These are phyloP conservation scores for Coffea canephora DNA, from an alignment of 257 asterid species.

Conservation along the genomic window DNA sequence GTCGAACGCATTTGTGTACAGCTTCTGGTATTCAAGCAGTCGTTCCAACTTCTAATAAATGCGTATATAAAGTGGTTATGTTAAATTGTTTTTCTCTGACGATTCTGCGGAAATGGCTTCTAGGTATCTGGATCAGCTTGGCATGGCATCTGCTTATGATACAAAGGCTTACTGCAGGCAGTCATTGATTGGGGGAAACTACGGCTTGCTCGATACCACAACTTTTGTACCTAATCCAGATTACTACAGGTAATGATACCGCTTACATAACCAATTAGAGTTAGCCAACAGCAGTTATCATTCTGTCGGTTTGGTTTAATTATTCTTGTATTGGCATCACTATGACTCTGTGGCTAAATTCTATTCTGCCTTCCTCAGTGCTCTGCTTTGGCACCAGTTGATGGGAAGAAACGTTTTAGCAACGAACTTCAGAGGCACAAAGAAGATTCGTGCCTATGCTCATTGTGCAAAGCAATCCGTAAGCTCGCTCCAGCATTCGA, in stretches of 20 bases:
- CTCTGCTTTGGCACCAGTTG: constrained; percentile 86
- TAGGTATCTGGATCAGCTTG: constrained; percentile 89
- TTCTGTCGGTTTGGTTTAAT: background rate
- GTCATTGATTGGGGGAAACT: constrained; percentile 78
- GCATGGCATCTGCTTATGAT: constrained; percentile 55
- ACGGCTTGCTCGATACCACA: constrained; percentile 73
- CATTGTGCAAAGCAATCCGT: constrained; percentile 79
- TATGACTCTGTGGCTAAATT: background rate
- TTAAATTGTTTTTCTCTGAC: background rate
- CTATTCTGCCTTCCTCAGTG: constrained; percentile 35
- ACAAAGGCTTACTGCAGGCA: constrained; percentile 82
- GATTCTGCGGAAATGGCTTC: constrained; percentile 3
- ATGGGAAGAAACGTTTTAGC: constrained; percentile 67
- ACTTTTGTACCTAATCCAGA: constrained; percentile 80
- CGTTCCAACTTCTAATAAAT: background rate
- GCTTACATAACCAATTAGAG: background rate
- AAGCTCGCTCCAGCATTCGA: constrained; percentile 26
- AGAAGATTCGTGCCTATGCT: constrained; percentile 64
- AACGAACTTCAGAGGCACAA: constrained; percentile 50
- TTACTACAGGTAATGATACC: constrained; percentile 62
- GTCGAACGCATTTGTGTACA: constrained; percentile 63
- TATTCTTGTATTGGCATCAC: background rate
- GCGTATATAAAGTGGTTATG: background rate
- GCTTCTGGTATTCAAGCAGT: constrained; percentile 61
- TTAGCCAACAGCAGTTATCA: background rate